Percentiles rank a stretch among this genome's conserved stretches.
Evolutionary conservation across 805 yeast genomes (phyloP).

Genomic region (Monosporozyma servazzii): DNA sequence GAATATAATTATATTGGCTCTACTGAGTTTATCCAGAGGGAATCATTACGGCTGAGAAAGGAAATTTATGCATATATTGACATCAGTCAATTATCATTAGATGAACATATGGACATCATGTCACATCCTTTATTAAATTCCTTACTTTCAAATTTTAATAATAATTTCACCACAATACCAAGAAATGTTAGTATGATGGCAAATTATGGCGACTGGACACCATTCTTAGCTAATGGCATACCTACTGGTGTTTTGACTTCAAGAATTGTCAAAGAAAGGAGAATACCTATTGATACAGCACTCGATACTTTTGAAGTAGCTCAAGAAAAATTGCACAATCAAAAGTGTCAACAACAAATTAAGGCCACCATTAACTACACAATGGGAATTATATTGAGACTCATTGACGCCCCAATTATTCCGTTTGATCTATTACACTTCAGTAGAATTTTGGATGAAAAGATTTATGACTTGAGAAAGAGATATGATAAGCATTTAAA

Average conservation of each 20-base stretch:
- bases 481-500: conserved; percentile 18
- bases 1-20: conserved; percentile 75
- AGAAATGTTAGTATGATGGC: conserved; percentile 5
- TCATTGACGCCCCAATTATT: conserved; percentile 66
- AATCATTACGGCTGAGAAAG: conserved; percentile 39
- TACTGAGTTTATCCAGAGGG: conserved; percentile 58
- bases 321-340: conserved; percentile 12
- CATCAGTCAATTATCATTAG: conserved; percentile 35
- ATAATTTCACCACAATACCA: neutral
- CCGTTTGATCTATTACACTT: conserved; percentile 51
- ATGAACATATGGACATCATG: conserved; percentile 40
- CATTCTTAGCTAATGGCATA: conserved; percentile 53
- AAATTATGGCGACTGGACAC: conserved; percentile 51
- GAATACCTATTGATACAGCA: conserved; percentile 58
- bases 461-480: conserved; percentile 36
- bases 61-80: conserved; percentile 68
- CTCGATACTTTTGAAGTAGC: conserved; percentile 54
- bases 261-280: conserved; percentile 8
- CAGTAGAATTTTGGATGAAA: conserved; percentile 36
- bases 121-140: conserved; percentile 53
- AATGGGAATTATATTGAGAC: conserved; percentile 40
- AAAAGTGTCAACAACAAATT: conserved; percentile 43
- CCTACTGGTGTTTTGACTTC: conserved; percentile 18
- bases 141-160: conserved; percentile 1
- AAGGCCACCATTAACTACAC: conserved; percentile 45